A percentile compares a stretch with the other conserved stretches of the same genome.
phyloP scores from a whole-genome alignment of 805 yeast species.

The Clavispora santaluciae region DNA sequence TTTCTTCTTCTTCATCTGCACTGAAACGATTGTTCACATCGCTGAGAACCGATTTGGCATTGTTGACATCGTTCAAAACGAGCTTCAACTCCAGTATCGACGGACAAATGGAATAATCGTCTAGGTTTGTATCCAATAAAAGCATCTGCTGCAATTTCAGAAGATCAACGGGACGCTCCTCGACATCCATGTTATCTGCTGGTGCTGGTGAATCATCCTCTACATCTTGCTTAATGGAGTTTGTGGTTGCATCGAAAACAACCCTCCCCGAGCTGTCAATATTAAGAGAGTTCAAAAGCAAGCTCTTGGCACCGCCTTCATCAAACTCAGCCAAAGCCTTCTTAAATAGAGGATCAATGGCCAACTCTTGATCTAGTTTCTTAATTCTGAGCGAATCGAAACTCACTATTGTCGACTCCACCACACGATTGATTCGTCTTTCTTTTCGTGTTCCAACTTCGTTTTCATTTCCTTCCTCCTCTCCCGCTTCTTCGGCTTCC shows the following conservation, averaged over 20 bases:
- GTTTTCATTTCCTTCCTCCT: slow-evolving; percentile 20
- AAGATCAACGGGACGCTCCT: slow-evolving; percentile 14
- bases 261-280: slow-evolving; percentile 52
- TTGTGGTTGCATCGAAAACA: slow-evolving; percentile 59
- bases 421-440: slow-evolving; percentile 17
- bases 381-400: slow-evolving; percentile 50
- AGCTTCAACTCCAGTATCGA: slow-evolving; percentile 58
- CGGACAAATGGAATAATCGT: slow-evolving; percentile 55
- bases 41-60: slow-evolving; percentile 43
- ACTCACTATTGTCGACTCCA: slow-evolving; percentile 17
- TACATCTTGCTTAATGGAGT: slow-evolving; percentile 12
- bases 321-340: slow-evolving; percentile 74
- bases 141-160: slow-evolving; percentile 17
- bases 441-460: slow-evolving; percentile 15
- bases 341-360: slow-evolving; percentile 70
- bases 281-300: slow-evolving; percentile 57
- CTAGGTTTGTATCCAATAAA: slow-evolving; percentile 19
- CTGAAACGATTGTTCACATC: slow-evolving; percentile 36
- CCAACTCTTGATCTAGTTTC: slow-evolving; percentile 58
- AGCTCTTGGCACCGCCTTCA: slow-evolving; percentile 76
- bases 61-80: slow-evolving; percentile 51
- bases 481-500: slow-evolving; percentile 16
- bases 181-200: slow-evolving; percentile 7
- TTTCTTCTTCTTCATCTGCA: slow-evolving; percentile 11
- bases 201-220: neutral